Base-by-base conservation (phyloP, 1,139 yeast species). In the Blastobotrys petasosporus region DNA sequence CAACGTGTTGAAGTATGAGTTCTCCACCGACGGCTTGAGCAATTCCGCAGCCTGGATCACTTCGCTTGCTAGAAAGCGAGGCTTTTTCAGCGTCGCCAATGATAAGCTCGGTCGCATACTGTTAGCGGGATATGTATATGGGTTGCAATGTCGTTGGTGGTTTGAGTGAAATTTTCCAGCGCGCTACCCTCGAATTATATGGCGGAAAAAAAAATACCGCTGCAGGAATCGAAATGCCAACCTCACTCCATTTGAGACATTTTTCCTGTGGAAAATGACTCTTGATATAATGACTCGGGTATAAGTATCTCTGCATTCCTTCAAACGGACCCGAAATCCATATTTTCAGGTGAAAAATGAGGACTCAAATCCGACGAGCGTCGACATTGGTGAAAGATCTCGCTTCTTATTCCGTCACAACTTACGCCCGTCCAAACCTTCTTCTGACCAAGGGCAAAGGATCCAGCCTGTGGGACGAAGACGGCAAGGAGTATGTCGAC, bases 401-500 rank as follows among this genome's bases (percentile, higher is more conserved):
- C 48, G 66, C 75, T 37, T 81, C 81, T 8, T 84, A 72, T 62
- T 71, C 81, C n/a, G 94, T 84, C 3, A 82, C 94, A 8, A 85
- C 95, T 0, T 86, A 87, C 58, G 73, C 88, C 11, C 78, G 94
- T 51, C 95, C 95, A n/a, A 69, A 75, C 46, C 47, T 63, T 31
- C 62, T 67, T 2, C 64, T 85, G 46, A 84, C 81, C 9, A 81
- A 77, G 48, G 96, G 94, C 13, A 69, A 81, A 58, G 95, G 94
- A 3, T 75, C 87, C 11, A 68, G 74, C 50, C 65, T 87, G 48
- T 85, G 82, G 71, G 98, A 92, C 61, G 68, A 84, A 45, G 90
- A 85, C 76, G 85, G 59, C 72, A 65, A 82, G 44, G 75, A 83
- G 60, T 92, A 84, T 62, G 75, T 92, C 45, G 98, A 92, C 63